Base-by-base conservation (phyloP, 208 protist species). In the Vickermania spadyakhi region DNA sequence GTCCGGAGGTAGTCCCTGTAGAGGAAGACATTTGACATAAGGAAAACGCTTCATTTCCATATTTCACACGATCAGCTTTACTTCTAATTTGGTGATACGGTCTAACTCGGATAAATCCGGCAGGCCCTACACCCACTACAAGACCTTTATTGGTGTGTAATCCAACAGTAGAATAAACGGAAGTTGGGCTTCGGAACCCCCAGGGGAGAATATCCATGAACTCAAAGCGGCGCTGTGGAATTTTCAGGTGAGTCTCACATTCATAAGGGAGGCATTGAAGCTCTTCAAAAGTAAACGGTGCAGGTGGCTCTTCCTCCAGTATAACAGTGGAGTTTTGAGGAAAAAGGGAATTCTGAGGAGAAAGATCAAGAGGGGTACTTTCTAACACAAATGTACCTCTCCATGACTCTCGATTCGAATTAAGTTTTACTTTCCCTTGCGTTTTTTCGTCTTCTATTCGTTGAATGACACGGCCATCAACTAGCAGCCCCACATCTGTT, bases 181-280 rank as follows among this genome's bases (percentile, higher is more conserved):
- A 61, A 1, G 67, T 72, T 11, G 72, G 67, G 29, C 57, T 65
- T 23, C 72, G 64, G 2, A 92, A 60, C 7, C 79, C 79, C 41
- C 77, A 85, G 13, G 81, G 79, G 1, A 87, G 55, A n/a, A 89
- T 65, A 53, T 84, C 77, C 66, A 81, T 71, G 31, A 64, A 60
- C 58, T 85, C 72, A 57, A 88, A 88, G 7, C 68, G 52, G 13
- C 52, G 64, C 66, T 85, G 73, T 7, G 55, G 62, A 11, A 86
- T 30, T 3, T 64, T 68, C 1, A 50, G 31, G 0, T 58, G 59
- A 1, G 75, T 70, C 25, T 66, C 63, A 60, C 80, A 91, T 22
- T 62, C 58, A 60, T 83, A 91, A n/a, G 59, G 63, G 1, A 71
- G 5, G 21, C 13, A 7, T 18, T 45, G 36, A 7, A 45, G 36